Conservation (phyloP, 1,284 basidiomycete species). For the Xerocomus cyaneibrunnescens region DNA sequence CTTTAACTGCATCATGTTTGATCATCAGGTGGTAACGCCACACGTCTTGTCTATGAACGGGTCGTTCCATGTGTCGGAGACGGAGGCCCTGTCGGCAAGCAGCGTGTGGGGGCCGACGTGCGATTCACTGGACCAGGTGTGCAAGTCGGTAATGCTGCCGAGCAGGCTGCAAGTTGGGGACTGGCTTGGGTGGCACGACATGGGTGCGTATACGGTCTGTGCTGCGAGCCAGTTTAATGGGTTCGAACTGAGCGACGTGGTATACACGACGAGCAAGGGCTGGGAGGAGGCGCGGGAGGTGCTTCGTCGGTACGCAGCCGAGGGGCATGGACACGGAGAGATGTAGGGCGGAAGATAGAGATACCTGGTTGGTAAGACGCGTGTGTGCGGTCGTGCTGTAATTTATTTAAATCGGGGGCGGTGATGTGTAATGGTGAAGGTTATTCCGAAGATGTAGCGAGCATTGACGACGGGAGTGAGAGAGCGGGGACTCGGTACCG, state of each 20-base stretch:
- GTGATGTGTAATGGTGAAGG: constrained; percentile 13
- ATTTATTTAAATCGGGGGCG: constrained; percentile 14
- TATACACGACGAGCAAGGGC: constrained; percentile 59
- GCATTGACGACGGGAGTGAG: neutral
- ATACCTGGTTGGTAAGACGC: neutral
- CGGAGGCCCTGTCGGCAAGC: constrained; percentile 47
- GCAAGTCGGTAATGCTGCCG: constrained; percentile 61
- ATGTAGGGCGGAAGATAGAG: neutral
- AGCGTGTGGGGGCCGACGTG: constrained; percentile 82
- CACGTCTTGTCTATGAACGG: constrained; percentile 68
- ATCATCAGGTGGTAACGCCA: constrained; percentile 86
- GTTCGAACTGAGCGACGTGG: constrained; percentile 63
- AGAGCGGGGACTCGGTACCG: constrained; percentile 24
- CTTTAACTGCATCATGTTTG: constrained; percentile 97
- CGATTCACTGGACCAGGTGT: constrained; percentile 88
- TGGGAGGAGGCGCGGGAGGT: constrained; percentile 39
- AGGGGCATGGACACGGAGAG: constrained; percentile 25
- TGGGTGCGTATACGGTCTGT: constrained; percentile 94
- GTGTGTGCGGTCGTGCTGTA: constrained; percentile 14
- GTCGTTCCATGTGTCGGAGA: constrained; percentile 52
- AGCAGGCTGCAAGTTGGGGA: constrained; percentile 75
- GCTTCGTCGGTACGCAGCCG: constrained; percentile 34
- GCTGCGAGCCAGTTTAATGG: constrained; percentile 91
- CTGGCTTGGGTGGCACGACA: constrained; percentile 89
- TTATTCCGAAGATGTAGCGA: constrained; percentile 3